phyloP scores from a whole-genome alignment of 2,329 filamentous ascomycete species.

The Sarocladium kiliense region DNA sequence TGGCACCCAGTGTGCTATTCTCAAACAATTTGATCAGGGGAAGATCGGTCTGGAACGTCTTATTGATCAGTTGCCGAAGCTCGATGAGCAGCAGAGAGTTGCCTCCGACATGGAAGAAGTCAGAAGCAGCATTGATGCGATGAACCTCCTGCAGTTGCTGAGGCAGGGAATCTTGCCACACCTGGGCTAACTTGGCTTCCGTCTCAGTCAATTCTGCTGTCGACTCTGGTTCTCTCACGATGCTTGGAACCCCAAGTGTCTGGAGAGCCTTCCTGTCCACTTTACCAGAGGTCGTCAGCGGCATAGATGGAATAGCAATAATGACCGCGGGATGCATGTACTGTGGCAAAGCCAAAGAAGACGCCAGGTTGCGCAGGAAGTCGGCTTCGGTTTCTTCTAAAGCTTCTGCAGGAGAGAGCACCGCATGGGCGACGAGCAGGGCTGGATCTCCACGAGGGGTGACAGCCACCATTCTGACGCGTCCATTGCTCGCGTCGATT shows the following conservation, averaged over 20 bases:
- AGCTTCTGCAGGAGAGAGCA: neutral
- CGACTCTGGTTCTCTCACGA: neutral
- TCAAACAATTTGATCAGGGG: no score
- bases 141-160: neutral
- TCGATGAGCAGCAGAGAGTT: constrained; percentile 9
- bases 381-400: neutral
- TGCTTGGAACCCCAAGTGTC: neutral
- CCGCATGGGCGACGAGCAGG: neutral
- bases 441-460: neutral
- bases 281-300: neutral
- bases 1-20: no score
- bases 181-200: neutral
- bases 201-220: neutral
- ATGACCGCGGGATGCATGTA: constrained; percentile 5
- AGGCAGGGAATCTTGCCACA: neutral
- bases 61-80: no score
- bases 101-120: constrained; percentile 9
- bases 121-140: no score
- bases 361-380: neutral
- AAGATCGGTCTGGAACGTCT: constrained; percentile 1
- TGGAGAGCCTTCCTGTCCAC: neutral
- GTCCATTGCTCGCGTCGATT: neutral
- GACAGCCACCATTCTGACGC: neutral
- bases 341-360: neutral
- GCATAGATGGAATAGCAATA: neutral